Evolutionary conservation across 2,329 filamentous ascomycete species (phyloP), one percentile per base, ranked within the genome.

Genomic region (Phaeosphaeria sp.): DNA sequence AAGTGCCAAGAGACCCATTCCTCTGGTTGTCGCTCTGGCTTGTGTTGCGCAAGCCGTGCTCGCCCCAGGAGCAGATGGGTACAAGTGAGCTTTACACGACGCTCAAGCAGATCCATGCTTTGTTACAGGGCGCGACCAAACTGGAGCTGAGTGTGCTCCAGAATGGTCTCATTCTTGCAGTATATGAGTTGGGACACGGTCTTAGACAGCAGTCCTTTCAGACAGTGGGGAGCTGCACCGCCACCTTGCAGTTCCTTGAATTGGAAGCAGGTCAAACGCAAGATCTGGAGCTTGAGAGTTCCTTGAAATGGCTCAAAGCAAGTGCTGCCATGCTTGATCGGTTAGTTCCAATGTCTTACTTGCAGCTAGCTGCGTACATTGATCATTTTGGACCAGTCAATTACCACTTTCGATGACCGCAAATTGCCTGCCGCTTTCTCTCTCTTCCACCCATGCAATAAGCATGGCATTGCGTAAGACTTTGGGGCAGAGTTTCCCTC

Each of bases 321-420:
- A 59, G 59, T 27, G 50, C 63, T 21, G 43, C 60, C 15, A 63
- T 65, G 57, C 57, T 65, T 17, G 60, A 62, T 45, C 57, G 57
- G 39, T 46, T 15, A 30, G 42, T 9, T 20, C 11, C 21, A 3
- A 6, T 22, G 1, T 17, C 3, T 30, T 24, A 17, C 7, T 17
- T 21, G 13, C n/a, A n/a, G 27, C 30, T 13, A 20, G 20, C 20
- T 18, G 20, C 18, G n/a, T 11, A n/a, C 21, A 36, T 9, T 42
- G 25, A 43, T 42, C 33, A 13, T n/a, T 21, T 27, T n/a, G n/a
- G n/a, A 39, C 11, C 24, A 43, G 48, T 39, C 49, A 46, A 49
- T 5, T 57, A 49, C 25, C 54, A 7, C 42, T 60, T 20, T 51
- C 57, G 2, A 54, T 17, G 11, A 55, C 50, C n/a, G 17, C 44